These are phyloP conservation scores for Arthrobotrys conoides DNA, from an alignment of 2,329 filamentous ascomycete genomes.

Conservation along the genomic window DNA sequence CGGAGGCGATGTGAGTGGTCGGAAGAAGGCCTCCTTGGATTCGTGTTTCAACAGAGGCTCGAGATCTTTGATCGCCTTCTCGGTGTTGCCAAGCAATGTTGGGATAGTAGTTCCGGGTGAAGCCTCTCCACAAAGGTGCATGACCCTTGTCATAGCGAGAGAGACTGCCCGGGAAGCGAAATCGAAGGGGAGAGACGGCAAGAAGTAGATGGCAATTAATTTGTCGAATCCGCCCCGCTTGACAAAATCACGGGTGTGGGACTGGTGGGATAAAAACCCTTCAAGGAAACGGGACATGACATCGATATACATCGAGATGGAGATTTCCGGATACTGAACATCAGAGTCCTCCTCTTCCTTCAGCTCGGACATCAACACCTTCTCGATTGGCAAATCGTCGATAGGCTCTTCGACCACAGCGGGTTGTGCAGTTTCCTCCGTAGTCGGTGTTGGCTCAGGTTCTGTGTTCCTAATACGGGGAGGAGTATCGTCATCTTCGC, in stretches of 20 bases:
- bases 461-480: constrained; percentile 50
- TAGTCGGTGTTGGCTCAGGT: constrained; percentile 61
- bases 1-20: constrained; percentile 71
- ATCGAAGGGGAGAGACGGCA: constrained; percentile 83
- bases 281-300: constrained; percentile 82
- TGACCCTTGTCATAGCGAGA: constrained; percentile 79
- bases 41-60: constrained; percentile 75
- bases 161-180: constrained; percentile 78
- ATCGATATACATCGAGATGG: constrained; percentile 79
- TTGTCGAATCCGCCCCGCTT: constrained; percentile 84
- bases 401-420: constrained; percentile 47
- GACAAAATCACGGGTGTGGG: constrained; percentile 81
- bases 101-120: constrained; percentile 86
- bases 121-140: constrained; percentile 83
- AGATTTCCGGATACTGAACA: constrained; percentile 68
- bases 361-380: constrained; percentile 68
- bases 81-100: constrained; percentile 81
- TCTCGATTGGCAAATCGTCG: constrained; percentile 63
- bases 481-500: constrained; percentile 69
- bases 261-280: constrained; percentile 81
- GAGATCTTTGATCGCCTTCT: constrained; percentile 78
- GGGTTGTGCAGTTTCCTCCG: constrained; percentile 61
- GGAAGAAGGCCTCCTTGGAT: constrained; percentile 76
- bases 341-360: constrained; percentile 70
- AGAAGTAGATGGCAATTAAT: constrained; percentile 84